Base-by-base conservation (phyloP, 306 rosid species). In the Castanopsis chinensis region DNA sequence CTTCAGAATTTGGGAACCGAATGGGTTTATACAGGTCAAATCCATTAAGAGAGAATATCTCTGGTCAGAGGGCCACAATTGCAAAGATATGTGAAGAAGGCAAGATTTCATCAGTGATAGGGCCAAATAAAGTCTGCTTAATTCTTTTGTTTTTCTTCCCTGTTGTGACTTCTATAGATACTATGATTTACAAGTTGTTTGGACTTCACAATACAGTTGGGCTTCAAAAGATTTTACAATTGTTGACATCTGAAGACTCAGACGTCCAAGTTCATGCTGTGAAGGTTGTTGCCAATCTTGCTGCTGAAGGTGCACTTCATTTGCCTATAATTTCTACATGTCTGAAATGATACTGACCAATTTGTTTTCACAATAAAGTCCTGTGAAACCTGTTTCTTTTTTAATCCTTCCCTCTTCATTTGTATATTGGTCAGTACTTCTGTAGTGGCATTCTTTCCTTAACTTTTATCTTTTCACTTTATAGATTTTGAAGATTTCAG, bases 221-320 rank as follows among this genome's bases (percentile, higher is more conserved):
- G 75, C 87, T 90, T 67, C 91, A 85, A 68, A 86, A 86, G 86
- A 88, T 90, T 69, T 73, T 90, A 73, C 87, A 88, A 71, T 76
- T 90, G 75, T 78, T 90, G 89, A 75, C 83, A 61, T 90, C 94
- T 25, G 87, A 85, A 82, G 92, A 90, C 72, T 28, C 71, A 33
- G 89, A 86, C 52, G 72, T 87, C 75, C 92, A 90, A 90, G 82
- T 86, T 70, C 94, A 90, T 58, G 94, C 92, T 75, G 91, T 90
- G 76, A 90, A 90, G 81, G 89, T 88, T 88, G 83, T 90, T n/a
- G 94, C 94, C 78, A 90, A 90, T 83, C 94, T 90, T 75, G 94
- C 94, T 63, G 94, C 94, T 83, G 94, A 90, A 90, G 94, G 94
- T 90, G 80, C 53, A 45, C 33, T 43, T 71, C 43, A 53, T 23